Conservation (phyloP, 352 stramenopile genomes). For the Achlya hypogyna region DNA sequence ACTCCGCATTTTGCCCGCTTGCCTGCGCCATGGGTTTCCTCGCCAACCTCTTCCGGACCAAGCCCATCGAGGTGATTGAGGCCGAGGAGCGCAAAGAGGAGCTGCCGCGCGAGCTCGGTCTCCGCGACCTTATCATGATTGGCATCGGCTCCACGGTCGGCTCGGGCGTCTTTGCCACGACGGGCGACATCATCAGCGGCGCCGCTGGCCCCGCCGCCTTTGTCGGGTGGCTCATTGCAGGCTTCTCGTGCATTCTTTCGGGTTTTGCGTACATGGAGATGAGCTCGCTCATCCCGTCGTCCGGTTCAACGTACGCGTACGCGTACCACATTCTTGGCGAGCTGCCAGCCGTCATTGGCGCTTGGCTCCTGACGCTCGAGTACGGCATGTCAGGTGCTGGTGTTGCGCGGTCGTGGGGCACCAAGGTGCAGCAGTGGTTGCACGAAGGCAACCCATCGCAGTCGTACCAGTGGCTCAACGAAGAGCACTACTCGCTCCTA, state of each 20-base stretch:
- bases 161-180: constrained; percentile 53
- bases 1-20: neutral
- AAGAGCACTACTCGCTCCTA: constrained; percentile 45
- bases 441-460: constrained; percentile 20
- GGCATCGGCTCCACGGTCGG: constrained; percentile 37
- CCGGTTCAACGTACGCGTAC: constrained; percentile 89
- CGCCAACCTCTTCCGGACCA: constrained; percentile 42
- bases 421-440: constrained; percentile 74
- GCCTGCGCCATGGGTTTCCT: neutral
- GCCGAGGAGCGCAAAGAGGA: constrained; percentile 62
- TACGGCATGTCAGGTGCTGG: constrained; percentile 86
- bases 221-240: constrained; percentile 75
- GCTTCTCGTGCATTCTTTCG: constrained; percentile 68
- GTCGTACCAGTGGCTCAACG: constrained; percentile 55
- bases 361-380: constrained; percentile 86
- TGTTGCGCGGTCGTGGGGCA: constrained; percentile 87
- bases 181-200: constrained; percentile 42
- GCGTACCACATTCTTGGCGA: constrained; percentile 89
- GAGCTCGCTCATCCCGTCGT: constrained; percentile 76
- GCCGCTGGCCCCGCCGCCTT: constrained; percentile 56
- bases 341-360: constrained; percentile 83
- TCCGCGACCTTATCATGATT: constrained; percentile 28
- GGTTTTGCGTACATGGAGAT: constrained; percentile 88
- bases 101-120: constrained; percentile 25
- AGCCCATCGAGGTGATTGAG: constrained; percentile 65